phyloP scores from a whole-genome alignment of 257 asterid genomes.

The Solanum piurae region DNA sequence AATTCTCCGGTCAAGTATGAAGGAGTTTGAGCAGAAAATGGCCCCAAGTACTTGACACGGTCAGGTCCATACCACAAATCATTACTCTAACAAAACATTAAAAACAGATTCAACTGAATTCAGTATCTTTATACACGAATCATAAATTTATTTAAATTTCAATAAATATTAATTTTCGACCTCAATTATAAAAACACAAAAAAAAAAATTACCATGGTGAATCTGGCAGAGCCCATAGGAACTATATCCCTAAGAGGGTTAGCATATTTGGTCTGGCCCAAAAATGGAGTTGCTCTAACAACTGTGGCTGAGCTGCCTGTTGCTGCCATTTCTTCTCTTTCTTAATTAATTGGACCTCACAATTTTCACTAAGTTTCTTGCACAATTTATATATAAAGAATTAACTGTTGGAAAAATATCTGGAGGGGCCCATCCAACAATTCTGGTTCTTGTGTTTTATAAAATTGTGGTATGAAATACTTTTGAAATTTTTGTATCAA shows the following conservation, averaged over 20 bases:
- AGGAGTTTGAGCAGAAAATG: slow-evolving; percentile 85
- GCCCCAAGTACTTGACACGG: slow-evolving; percentile 80
- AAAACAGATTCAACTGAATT: not conserved
- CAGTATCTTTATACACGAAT: not conserved
- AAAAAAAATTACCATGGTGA: slow-evolving; percentile 35
- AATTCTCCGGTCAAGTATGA: slow-evolving; percentile 77
- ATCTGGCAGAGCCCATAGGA: slow-evolving; percentile 49
- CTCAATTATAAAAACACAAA: not conserved
- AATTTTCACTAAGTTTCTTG: not conserved
- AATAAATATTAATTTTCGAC: too few species aligned
- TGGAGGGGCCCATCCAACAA: not conserved
- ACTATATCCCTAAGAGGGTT: slow-evolving; percentile 53
- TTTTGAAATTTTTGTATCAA: not conserved
- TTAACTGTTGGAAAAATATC: not conserved
- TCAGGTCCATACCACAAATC: slow-evolving; percentile 86
- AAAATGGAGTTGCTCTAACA: slow-evolving; percentile 61
- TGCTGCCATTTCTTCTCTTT: slow-evolving; percentile 34
- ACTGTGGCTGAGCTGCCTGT: slow-evolving; percentile 46
- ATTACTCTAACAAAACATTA: slow-evolving; percentile 25
- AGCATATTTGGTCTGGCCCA: slow-evolving; percentile 56
- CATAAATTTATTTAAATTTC: too few species aligned
- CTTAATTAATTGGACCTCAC: not conserved
- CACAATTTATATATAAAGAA: not conserved
- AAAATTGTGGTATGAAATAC: slow-evolving; percentile 32
- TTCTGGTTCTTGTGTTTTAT: slow-evolving; percentile 1